These are phyloP conservation scores for Cucurbita maxima DNA, from an alignment of 306 rosid species.

Conservation along the genomic window DNA sequence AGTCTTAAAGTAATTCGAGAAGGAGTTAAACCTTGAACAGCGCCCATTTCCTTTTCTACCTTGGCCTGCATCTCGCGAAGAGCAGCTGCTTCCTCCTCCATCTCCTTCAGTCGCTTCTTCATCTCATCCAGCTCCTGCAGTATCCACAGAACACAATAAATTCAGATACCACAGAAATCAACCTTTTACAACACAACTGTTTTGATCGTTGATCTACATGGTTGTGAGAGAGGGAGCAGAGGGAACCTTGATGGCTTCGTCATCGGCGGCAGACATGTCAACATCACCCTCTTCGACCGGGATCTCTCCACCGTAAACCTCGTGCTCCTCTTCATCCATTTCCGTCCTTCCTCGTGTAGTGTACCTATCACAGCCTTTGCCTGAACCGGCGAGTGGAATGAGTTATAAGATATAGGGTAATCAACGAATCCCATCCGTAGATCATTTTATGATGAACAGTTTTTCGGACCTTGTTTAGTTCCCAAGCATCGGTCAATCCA, in stretches of 20 bases:
- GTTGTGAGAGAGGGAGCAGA: background rate
- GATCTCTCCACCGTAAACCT: slow-evolving; percentile 93
- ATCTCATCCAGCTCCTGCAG: slow-evolving; percentile 76
- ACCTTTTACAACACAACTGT: background rate
- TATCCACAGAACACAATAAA: background rate
- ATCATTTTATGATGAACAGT: background rate
- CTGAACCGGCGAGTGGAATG: background rate
- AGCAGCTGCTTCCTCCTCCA: slow-evolving; percentile 96
- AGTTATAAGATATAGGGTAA: slow-evolving; percentile 3
- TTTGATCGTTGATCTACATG: background rate
- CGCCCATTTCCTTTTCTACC: slow-evolving; percentile 93
- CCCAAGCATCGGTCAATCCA: background rate
- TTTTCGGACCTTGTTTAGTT: background rate
- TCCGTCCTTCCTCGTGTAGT: background rate
- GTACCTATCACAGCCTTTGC: background rate
- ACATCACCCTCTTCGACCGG: slow-evolving; percentile 65
- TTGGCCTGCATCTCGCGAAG: slow-evolving; percentile 96
- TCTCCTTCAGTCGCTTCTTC: slow-evolving; percentile 83
- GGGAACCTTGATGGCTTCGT: slow-evolving; percentile 59
- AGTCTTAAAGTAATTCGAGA: background rate
- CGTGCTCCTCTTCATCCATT: slow-evolving; percentile 92
- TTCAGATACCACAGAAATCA: background rate
- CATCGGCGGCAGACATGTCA: slow-evolving; percentile 73
- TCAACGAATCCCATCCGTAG: background rate
- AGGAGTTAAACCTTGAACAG: slow-evolving; percentile 49